Conservation (phyloP, 1,284 basidiomycete species). For the Thelephora terrestris region DNA sequence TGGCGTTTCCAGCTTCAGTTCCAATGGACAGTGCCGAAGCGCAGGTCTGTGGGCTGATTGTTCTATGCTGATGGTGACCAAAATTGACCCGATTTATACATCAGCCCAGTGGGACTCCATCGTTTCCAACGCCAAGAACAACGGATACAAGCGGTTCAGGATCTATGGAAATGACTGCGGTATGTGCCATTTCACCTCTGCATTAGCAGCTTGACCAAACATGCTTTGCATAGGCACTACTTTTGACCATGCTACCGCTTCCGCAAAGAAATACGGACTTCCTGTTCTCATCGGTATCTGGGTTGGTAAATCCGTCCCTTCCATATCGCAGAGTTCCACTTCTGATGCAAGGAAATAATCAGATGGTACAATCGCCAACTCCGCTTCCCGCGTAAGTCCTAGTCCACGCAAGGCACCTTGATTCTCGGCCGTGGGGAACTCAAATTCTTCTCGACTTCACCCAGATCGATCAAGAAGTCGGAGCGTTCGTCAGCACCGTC, state of each 20-base stretch:
- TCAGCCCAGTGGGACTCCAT: not conserved
- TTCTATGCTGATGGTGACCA: not conserved
- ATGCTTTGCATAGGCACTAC: not conserved
- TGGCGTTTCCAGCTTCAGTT: not conserved
- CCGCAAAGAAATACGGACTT: not conserved
- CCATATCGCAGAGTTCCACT: not conserved
- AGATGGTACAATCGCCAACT: not conserved
- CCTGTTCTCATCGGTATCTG: not conserved
- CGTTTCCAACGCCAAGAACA: not conserved
- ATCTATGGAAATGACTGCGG: conserved; percentile 1
- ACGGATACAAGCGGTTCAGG: not conserved
- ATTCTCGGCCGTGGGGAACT: not conserved
- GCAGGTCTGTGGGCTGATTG: not conserved
- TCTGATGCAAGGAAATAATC: not conserved
- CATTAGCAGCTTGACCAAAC: not conserved
- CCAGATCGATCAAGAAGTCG: not conserved
- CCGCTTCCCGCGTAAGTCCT: not conserved
- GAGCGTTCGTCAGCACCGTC: not conserved
- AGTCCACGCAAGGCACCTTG: not conserved
- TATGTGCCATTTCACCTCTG: not conserved
- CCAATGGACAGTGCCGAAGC: not conserved
- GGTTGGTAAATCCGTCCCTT: not conserved
- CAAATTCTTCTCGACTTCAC: too few species aligned
- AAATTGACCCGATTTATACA: not conserved
- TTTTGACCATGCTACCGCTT: not conserved